Conservation (phyloP, 345 rosid genomes). For the Ceriops zippeliana region DNA sequence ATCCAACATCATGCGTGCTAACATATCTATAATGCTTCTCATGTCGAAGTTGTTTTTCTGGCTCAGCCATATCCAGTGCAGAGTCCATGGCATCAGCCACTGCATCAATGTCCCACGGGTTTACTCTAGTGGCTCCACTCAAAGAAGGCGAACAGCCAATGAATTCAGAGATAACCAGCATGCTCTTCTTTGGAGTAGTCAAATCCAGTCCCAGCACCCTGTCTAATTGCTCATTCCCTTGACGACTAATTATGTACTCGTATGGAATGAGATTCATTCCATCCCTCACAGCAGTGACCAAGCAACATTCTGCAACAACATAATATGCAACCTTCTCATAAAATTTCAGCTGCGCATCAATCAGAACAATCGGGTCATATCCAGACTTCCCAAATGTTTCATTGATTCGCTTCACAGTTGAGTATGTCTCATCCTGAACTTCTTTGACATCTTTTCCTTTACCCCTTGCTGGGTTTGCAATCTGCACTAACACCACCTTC, state of each 20-base stretch:
- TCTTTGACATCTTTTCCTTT: conserved; percentile 81
- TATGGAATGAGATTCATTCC: conserved; percentile 95
- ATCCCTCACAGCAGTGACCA: conserved; percentile 85
- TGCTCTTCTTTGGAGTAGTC: conserved; percentile 56
- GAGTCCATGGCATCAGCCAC: conserved; percentile 86
- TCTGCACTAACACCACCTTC: conserved; percentile 78
- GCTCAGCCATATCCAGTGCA: conserved; percentile 62
- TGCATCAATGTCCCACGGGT: conserved; percentile 83
- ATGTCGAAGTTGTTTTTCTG: conserved; percentile 79
- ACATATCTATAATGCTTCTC: conserved; percentile 89
- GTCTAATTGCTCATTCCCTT: conserved; percentile 66
- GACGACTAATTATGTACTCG: conserved; percentile 76
- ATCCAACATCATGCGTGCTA: conserved; percentile 82
- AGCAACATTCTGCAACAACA: conserved; percentile 80
- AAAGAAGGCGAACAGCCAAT: conserved; percentile 87
- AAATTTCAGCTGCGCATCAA: conserved; percentile 71
- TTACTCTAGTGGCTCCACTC: conserved; percentile 84
- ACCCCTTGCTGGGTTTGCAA: conserved; percentile 80
- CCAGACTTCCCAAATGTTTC: conserved; percentile 66
- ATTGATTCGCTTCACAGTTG: conserved; percentile 67
- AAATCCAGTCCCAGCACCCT: conserved; percentile 54
- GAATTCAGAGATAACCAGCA: conserved; percentile 87
- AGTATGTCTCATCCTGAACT: conserved; percentile 75
- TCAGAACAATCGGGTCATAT: conserved; percentile 65
- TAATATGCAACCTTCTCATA: conserved; percentile 79